Evolutionary conservation across 768 basidiomycete genomes (phyloP), one percentile per base, ranked within the genome.

Genomic region (Kwoniella newhampshirensis): DNA sequence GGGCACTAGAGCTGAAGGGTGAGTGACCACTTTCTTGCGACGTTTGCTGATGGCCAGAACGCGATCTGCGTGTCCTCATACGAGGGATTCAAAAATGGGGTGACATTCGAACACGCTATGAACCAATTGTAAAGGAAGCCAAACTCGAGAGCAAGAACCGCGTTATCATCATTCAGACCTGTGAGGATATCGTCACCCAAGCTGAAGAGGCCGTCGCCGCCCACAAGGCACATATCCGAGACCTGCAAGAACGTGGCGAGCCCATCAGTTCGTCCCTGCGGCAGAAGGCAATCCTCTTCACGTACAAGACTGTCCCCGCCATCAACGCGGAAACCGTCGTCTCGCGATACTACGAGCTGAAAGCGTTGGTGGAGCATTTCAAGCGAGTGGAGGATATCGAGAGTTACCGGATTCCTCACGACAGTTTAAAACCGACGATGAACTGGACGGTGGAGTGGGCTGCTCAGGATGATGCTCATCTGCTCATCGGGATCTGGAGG

Each of bases 311-410:
- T 46, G 91, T 97, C 51, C 82, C 86, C 62, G 91, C 89, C 69
- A 90, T 99, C 81, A 99, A 99, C 74, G 96, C 96, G 12, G 96
- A 98, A 77, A 98, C 96, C 0, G 88, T 97, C 47, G 83, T 96
- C 51, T 89, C 89, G 23, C 85, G 96, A 28, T 80, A 87, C 73
- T 86, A 87, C 35, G 92, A 96, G 75, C 85, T 99, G 50, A 86
- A 86, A 61, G 88, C 94, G 46, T 81, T 98, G 23, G 89, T 85
- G 77, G 85, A 86, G 65, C 85, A 91, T 65, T 84, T 96, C 57
- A 78, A 80, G 60, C 82, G 83, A 18, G 81, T 89, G 15, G 84
- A 87, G 18, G 87, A 94, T 64, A 80, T 84, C 1, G 87, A 88
- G 78, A 81, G 82, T 54, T 99, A 94, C 91, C 69, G 78, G 21